Percentiles rank a stretch among this genome's conserved stretches.
These are phyloP conservation scores for barrel medic (Medicago truncatula) DNA, from an alignment of 306 rosid species.

Conservation along the genomic window MtrunA17r5.0-ANR NC_053042.1:7729501-7730000, in stretches of 20 bases:
- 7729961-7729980: constrained; percentile 55
- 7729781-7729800: constrained; percentile 45
- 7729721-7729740: constrained; percentile 51
- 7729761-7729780: constrained; percentile 40
- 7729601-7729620: constrained; percentile 68
- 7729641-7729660: constrained; percentile 54
- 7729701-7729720: constrained; percentile 47
- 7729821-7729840: constrained; percentile 61
- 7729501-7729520: constrained; percentile 53
- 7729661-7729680: constrained; percentile 43
- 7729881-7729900: constrained; percentile 68
- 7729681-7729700: constrained; percentile 55
- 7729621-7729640: constrained; percentile 48
- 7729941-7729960: constrained; percentile 81
- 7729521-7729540: constrained; percentile 42
- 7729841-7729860: constrained; percentile 60
- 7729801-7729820: constrained; percentile 54
- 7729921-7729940: constrained; percentile 75
- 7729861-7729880: constrained; percentile 70
- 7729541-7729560: constrained; percentile 46
- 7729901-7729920: constrained; percentile 62
- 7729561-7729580: constrained; percentile 51
- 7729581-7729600: constrained; percentile 50
- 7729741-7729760: constrained; percentile 46
- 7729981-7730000: constrained; percentile 49